Evolutionary conservation across 2,329 filamentous ascomycete species (phyloP), one percentile per base, ranked within the genome.

Genomic region (Alternaria brassicicola): DNA sequence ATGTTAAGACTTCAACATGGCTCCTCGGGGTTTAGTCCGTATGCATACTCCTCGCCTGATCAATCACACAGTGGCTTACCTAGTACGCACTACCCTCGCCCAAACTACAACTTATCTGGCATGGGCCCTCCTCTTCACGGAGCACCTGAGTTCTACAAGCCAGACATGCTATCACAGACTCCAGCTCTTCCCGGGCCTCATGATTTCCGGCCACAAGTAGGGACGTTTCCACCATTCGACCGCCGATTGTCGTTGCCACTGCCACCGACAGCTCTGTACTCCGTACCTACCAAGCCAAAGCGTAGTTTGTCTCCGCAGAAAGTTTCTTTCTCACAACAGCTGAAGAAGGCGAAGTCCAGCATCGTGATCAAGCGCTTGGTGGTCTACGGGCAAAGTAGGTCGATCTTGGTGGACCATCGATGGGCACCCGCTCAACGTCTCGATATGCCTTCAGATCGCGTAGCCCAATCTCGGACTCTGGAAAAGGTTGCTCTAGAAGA

Each of bases 181-280:
- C 21, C 46, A 19, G n/a, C 25, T 26, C 12, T 28, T 35, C 13
- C 19, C 4, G 30, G 12, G 6, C 38, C 21, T 12, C 19, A 33
- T 19, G 4, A 12, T 1, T 19, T n/a, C 3, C 7, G 4, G 8
- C 13, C 19, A 15, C 55, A 28, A 9, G 19, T 13, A 7, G 6
- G 38, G 19, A 19, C 43, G 2, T 21, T 31, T 26, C 25, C 19
- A 3, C 31, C 25, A 1, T 38, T 39, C 6, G 23, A 43, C 6
- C 25, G 10, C 36, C 38, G 28, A 13, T 30, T 42, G 7, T 23
- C 41, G 19, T 47, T 57, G 38, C 57, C 62, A 26, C 42, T 58
- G 21, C 71, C 69, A 17, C 66, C 67, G 30, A 51, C 65, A 23
- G 70, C 48, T 3, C 42, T 67, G 1, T 72, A 68, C 36, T 65